These are phyloP conservation scores for Phytopythium delawarense DNA, from an alignment of 352 stramenopile species.

Conservation along the genomic window DNA sequence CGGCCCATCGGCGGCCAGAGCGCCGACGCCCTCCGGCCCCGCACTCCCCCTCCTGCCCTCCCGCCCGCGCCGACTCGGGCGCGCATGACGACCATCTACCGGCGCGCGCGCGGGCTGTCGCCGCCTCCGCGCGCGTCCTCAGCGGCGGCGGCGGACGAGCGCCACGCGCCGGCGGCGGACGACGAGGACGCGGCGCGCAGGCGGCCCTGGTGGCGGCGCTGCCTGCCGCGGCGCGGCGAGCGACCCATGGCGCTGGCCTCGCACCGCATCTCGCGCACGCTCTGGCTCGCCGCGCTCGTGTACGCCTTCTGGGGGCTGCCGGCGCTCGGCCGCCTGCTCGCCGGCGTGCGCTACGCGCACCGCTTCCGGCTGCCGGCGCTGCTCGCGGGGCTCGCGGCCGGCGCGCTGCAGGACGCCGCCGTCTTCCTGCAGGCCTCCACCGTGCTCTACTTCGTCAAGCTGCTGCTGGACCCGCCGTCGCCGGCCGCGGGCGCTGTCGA, in stretches of 20 bases:
- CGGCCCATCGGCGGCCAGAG: too few relatives aligned
- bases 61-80: too few relatives aligned
- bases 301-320: constrained; percentile 66
- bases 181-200: not conserved
- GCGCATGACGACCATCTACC: constrained; percentile 57
- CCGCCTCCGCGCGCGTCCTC: constrained; percentile 22
- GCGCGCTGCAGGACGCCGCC: constrained; percentile 52
- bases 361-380: constrained; percentile 44
- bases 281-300: constrained; percentile 63
- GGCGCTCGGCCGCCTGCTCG: constrained; percentile 55
- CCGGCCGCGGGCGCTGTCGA: not conserved
- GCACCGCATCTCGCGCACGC: constrained; percentile 47
- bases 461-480: constrained; percentile 34
- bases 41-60: too few relatives aligned
- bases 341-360: constrained; percentile 54
- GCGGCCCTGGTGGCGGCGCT: constrained; percentile 22
- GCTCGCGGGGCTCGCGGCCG: constrained; percentile 38
- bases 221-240: constrained; percentile 8
- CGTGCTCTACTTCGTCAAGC: constrained; percentile 63
- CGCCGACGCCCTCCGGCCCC: not conserved
- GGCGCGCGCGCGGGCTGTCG: constrained; percentile 39
- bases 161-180: constrained; percentile 7
- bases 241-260: constrained; percentile 21
- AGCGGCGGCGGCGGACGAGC: constrained; percentile 8
- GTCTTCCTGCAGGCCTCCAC: constrained; percentile 62